Evolutionary conservation across 768 basidiomycete genomes (phyloP), one percentile per base, ranked within the genome.

Genomic region (Leccinum disarticulatum): DNA sequence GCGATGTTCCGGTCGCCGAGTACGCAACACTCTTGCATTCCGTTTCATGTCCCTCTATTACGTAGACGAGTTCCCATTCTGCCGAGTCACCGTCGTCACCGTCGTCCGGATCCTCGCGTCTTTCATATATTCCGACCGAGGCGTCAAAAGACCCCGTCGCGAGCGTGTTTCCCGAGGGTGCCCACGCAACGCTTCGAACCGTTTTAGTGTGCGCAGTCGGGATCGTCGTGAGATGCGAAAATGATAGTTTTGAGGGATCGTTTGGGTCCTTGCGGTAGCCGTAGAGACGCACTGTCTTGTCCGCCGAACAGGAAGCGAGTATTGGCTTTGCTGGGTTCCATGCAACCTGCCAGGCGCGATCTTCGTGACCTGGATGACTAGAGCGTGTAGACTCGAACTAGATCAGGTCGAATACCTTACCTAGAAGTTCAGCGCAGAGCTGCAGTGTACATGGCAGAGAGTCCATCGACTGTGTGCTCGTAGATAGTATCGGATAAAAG

Each of bases 71-170:
- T 67, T 97, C 93, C 94, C 94, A 96, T 54, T 91, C 89, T 13
- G 81, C 82, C 13, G 61, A 60, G 27, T 65, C 72, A 1, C 60
- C 73, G 7, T 74, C 55, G 9, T 3, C 27, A 27, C 14, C 77
- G 15, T 76, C 81, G 6, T 78, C 79, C 2, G 65, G 71, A 5
- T 63, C 77, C 6, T 73, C 77, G 55, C 85, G 85, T 61, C 85
- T 84, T 67, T 93, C 93, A 94, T 95, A 98, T 38, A 98, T 80
- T 2, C 89, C 91, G 36, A 98, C 88, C 59, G 90, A 92, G 1
- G 93, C 83, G 70, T 99, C 97, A 66, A 99, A 99, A 4, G 93
- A 95, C 0, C 88, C 97, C 0, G 94, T 93, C 0, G 93, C 95
- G 17, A 99, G 81, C 2, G 88, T 88, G 50, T 81, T 78, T 1